Evolutionary conservation across 2,329 filamentous ascomycete genomes (phyloP).

Genomic region (Apiospora pterosperma): DNA sequence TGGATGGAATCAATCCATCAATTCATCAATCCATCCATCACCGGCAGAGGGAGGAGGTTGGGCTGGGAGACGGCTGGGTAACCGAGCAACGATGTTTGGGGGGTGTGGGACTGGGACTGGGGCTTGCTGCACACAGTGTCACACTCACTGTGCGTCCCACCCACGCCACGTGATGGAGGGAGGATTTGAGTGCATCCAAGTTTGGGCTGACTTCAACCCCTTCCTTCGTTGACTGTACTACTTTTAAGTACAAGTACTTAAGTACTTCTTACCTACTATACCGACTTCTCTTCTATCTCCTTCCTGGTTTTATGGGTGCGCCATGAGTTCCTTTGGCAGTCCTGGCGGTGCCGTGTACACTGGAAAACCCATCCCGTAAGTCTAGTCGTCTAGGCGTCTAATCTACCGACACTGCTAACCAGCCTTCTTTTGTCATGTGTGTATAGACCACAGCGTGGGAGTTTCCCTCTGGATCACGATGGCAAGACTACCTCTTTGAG

Average conservation of each 20-base stretch:
- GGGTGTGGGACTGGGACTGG: no score
- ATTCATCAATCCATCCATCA: no score
- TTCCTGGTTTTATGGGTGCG: background rate
- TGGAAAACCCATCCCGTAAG: slow-evolving; percentile 68
- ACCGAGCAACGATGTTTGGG: slow-evolving; percentile 2
- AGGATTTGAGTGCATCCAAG: no score
- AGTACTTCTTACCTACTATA: background rate
- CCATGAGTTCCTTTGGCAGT: slow-evolving; percentile 65
- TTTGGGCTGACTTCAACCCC: background rate
- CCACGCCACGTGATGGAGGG: no score
- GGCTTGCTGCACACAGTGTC: no score
- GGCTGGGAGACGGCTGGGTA: background rate
- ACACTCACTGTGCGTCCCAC: no score
- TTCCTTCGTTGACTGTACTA: background rate
- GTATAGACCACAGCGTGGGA: slow-evolving; percentile 78
- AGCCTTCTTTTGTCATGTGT: no score
- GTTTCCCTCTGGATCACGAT: slow-evolving; percentile 95
- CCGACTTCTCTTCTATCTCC: background rate
- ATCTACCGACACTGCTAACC: background rate
- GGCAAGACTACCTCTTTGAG: slow-evolving; percentile 39
- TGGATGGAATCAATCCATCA: no score
- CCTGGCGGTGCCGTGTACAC: slow-evolving; percentile 64
- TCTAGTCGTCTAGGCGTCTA: slow-evolving; percentile 19
- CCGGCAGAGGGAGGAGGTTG: no score
- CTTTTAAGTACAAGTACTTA: background rate